Evolutionary conservation across 2,329 filamentous ascomycete genomes (phyloP).

Genomic region (Diaporthe amygdali): DNA sequence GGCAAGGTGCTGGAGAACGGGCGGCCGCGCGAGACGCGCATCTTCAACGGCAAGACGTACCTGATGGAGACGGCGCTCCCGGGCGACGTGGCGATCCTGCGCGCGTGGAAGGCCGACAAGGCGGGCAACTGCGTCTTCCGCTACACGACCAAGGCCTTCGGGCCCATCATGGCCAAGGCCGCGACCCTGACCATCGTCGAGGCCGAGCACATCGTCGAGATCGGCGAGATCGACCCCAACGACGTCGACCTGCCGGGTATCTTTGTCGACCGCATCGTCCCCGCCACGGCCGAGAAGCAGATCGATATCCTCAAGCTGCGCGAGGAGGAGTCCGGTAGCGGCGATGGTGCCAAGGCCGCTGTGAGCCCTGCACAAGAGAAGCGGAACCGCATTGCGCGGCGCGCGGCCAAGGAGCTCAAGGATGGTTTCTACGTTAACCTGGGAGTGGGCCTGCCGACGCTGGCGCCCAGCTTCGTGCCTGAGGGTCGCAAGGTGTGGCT

Average conservation of each 20-base stretch:
- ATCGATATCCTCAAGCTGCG: slow-evolving; percentile 73
- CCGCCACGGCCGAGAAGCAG: slow-evolving; percentile 71
- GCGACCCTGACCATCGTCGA: slow-evolving; percentile 81
- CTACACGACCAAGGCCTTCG: slow-evolving; percentile 78
- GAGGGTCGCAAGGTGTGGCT: slow-evolving; percentile 76
- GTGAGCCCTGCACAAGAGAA: slow-evolving; percentile 54
- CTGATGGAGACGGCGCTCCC: slow-evolving; percentile 79
- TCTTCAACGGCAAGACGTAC: slow-evolving; percentile 75
- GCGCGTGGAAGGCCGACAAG: slow-evolving; percentile 78
- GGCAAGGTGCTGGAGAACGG: slow-evolving; percentile 69
- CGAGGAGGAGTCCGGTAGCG: slow-evolving; percentile 43
- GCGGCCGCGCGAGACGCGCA: slow-evolving; percentile 70
- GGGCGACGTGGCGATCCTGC: slow-evolving; percentile 78
- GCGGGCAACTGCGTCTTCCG: slow-evolving; percentile 82
- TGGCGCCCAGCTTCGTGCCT: slow-evolving; percentile 80
- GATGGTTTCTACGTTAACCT: slow-evolving; percentile 82
- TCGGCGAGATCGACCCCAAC: slow-evolving; percentile 75
- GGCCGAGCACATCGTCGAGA: slow-evolving; percentile 81
- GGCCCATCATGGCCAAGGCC: slow-evolving; percentile 80
- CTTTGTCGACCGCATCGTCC: slow-evolving; percentile 81
- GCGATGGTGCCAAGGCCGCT: slow-evolving; percentile 39
- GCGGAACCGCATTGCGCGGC: slow-evolving; percentile 74
- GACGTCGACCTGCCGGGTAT: slow-evolving; percentile 82
- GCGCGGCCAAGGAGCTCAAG: slow-evolving; percentile 82
- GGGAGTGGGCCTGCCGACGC: slow-evolving; percentile 79